Conservation (phyloP, 2,329 filamentous ascomycete genomes). For the Dactylellina leptospora region DNA sequence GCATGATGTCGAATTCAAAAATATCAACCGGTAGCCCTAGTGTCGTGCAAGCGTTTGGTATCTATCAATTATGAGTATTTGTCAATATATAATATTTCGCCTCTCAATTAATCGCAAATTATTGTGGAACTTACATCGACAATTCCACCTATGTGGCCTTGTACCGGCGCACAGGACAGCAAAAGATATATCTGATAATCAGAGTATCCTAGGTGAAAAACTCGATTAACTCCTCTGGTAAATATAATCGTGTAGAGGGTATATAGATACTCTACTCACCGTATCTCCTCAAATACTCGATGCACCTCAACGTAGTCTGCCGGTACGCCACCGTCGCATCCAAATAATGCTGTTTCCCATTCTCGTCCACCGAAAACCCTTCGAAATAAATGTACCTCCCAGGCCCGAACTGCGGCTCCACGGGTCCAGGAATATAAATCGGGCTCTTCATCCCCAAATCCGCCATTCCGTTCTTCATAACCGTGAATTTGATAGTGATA, state of each 20-base stretch:
- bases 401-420: slow-evolving; percentile 86
- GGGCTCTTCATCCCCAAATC: slow-evolving; percentile 81
- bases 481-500: slow-evolving; percentile 88
- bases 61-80: slow-evolving; percentile 60
- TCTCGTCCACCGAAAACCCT: slow-evolving; percentile 87
- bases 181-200: slow-evolving; percentile 82
- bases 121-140: slow-evolving; percentile 68
- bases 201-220: slow-evolving; percentile 15
- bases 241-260: background rate
- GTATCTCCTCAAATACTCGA: slow-evolving; percentile 80
- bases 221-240: too few relatives aligned
- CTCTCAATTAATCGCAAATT: background rate
- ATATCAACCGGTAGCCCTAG: slow-evolving; percentile 90
- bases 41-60: slow-evolving; percentile 90
- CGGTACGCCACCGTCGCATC: slow-evolving; percentile 87
- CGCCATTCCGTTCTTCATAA: slow-evolving; percentile 81
- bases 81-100: background rate
- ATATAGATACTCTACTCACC: slow-evolving; percentile 61
- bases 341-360: slow-evolving; percentile 88
- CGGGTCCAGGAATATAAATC: slow-evolving; percentile 84
- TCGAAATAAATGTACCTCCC: slow-evolving; percentile 85
- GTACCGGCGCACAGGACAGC: slow-evolving; percentile 83
- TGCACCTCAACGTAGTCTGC: slow-evolving; percentile 73
- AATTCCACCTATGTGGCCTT: slow-evolving; percentile 87
- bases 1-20: slow-evolving; percentile 90